These are phyloP conservation scores for Aspergillus candidus DNA, from an alignment of 2,329 filamentous ascomycete species.

Conservation along the genomic window DNA sequence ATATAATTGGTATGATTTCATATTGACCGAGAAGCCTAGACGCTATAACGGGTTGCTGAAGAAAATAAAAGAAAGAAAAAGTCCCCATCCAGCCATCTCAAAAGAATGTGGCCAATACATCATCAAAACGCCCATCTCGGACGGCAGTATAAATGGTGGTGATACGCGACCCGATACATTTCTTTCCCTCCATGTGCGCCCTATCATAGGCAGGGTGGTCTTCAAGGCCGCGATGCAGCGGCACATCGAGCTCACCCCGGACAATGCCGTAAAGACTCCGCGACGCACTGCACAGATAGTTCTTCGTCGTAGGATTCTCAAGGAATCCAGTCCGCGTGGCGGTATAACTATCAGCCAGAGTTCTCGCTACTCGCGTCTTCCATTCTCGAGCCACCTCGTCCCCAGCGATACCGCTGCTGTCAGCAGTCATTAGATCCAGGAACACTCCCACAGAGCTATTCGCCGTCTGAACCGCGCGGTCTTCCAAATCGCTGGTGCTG, in stretches of 20 bases:
- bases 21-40: too few species aligned
- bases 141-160: conserved; percentile 22
- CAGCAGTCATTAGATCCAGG: not conserved
- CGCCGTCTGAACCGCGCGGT: conserved; percentile 7
- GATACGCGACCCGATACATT: conserved; percentile 19
- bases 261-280: conserved; percentile 32
- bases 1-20: too few species aligned
- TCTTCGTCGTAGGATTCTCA: conserved; percentile 6
- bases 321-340: conserved; percentile 13
- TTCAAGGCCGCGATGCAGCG: conserved; percentile 26
- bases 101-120: not conserved
- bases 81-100: conserved; percentile 1
- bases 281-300: conserved; percentile 27
- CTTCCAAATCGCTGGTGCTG: conserved; percentile 8
- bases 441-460: conserved; percentile 4
- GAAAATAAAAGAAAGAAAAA: conserved; percentile 3
- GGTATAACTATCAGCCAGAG: conserved; percentile 7
- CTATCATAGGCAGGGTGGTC: conserved; percentile 22
- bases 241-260: conserved; percentile 28
- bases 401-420: not conserved
- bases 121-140: conserved; percentile 12
- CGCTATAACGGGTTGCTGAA: too few species aligned
- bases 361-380: not conserved
- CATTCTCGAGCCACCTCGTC: conserved; percentile 1
- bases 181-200: conserved; percentile 5